These are phyloP conservation scores for Calonectria pauciramosa DNA, from an alignment of 2,329 filamentous ascomycete genomes.

Conservation along the genomic window DNA sequence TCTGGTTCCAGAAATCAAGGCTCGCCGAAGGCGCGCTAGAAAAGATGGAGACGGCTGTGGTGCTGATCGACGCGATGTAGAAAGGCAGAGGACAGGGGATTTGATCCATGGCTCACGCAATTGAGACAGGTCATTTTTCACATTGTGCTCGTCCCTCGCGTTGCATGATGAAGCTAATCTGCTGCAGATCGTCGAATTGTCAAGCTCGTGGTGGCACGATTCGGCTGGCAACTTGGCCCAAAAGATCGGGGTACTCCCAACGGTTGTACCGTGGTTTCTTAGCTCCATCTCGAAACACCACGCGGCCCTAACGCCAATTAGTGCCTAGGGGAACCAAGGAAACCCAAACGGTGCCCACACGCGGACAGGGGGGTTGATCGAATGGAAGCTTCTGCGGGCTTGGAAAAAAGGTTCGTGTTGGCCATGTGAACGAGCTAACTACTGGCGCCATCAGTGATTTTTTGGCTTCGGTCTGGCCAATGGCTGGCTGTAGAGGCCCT, in stretches of 20 bases:
- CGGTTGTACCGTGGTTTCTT: constrained; percentile 27
- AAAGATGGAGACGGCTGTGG: constrained; percentile 13
- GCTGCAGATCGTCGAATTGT: constrained; percentile 6
- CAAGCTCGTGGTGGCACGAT: neutral
- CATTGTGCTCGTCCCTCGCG: neutral
- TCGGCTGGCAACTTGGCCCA: constrained; percentile 16
- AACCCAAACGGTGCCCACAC: constrained; percentile 36
- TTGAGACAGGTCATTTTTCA: constrained; percentile 1
- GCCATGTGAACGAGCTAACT: constrained; percentile 28
- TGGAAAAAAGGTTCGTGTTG: constrained; percentile 24
- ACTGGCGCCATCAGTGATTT: constrained; percentile 24
- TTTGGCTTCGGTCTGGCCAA: neutral
- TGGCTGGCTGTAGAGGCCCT: neutral
- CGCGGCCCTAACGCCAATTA: constrained; percentile 29
- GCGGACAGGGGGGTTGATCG: constrained; percentile 25
- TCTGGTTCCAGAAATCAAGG: constrained; percentile 5
- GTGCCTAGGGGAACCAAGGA: constrained; percentile 26
- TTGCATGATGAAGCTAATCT: constrained; percentile 16
- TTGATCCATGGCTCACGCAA: constrained; percentile 10
- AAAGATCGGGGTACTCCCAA: constrained; percentile 27
- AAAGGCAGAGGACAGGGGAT: constrained; percentile 4
- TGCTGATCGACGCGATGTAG: constrained; percentile 18
- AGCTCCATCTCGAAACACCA: constrained; percentile 33
- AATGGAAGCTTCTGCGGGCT: constrained; percentile 34
- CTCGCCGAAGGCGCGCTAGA: constrained; percentile 21